Evolutionary conservation across 1,284 basidiomycete genomes (phyloP).

Genomic region (Cutaneotrichosporon dermatis): DNA sequence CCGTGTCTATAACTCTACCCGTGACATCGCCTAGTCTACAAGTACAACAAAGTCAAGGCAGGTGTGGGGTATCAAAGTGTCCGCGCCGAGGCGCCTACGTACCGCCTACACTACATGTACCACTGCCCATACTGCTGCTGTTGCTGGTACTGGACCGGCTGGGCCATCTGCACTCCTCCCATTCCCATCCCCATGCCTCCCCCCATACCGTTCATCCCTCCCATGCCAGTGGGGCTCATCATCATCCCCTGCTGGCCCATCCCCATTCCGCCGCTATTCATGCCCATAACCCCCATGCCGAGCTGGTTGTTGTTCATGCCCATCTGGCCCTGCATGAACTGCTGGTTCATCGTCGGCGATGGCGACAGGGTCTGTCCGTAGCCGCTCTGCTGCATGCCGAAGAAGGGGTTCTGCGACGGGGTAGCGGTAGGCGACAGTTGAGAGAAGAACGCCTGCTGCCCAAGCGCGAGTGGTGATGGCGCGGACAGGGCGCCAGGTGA

Average conservation of each 20-base stretch:
- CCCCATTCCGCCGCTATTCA: slow-evolving; percentile 5
- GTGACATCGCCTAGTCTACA: not conserved
- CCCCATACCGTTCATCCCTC: not conserved
- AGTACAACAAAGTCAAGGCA: not conserved
- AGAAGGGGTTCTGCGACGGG: slow-evolving; percentile 4
- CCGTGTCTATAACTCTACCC: not conserved
- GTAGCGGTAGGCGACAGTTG: not conserved
- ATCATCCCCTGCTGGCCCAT: slow-evolving; percentile 9
- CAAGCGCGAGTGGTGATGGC: slow-evolving; percentile 10
- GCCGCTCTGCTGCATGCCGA: not conserved
- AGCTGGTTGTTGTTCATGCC: not conserved
- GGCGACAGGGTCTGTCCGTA: slow-evolving; percentile 1
- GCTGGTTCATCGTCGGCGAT: no score
- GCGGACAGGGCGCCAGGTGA: slow-evolving; percentile 3
- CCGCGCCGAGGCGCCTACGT: not conserved
- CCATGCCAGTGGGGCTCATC: slow-evolving; percentile 2
- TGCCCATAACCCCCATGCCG: slow-evolving; percentile 5
- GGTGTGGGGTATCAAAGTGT: not conserved
- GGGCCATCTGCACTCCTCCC: slow-evolving; percentile 7
- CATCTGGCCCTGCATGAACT: not conserved
- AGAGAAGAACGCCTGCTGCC: slow-evolving; percentile 18
- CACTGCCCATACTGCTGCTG: slow-evolving; percentile 3
- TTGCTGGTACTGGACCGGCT: slow-evolving; percentile 3
- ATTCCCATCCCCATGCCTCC: not conserved
- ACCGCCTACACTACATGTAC: not conserved